A percentile compares a stretch with the other conserved stretches of the same genome.
phyloP scores from a whole-genome alignment of 192 early-diverging fungal genomes.

The Mortierella claussenii region DNA sequence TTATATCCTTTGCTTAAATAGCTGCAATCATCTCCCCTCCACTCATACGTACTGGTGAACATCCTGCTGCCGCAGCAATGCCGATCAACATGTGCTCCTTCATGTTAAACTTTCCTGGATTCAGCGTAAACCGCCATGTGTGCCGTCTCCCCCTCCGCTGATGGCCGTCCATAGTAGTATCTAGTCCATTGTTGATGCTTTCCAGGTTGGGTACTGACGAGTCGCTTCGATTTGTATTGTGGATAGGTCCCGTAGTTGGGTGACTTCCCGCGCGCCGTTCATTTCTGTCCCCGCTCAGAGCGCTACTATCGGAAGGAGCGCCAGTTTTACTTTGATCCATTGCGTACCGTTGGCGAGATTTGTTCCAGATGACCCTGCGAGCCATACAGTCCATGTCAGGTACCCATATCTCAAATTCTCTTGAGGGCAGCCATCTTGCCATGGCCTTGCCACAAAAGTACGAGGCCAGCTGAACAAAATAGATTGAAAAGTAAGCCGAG shows the following conservation, averaged over 20 bases:
- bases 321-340: constrained; percentile 6
- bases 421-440: constrained; percentile 34
- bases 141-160: neutral
- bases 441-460: constrained; percentile 52
- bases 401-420: constrained; percentile 34
- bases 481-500: constrained; percentile 38
- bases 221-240: constrained; percentile 6
- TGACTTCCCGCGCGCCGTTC: neutral
- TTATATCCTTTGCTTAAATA: too few relatives aligned
- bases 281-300: constrained; percentile 9
- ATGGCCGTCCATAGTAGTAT: neutral
- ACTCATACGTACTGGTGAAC: constrained; percentile 51
- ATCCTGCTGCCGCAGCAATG: constrained; percentile 64
- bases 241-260: constrained; percentile 12
- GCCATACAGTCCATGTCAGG: constrained; percentile 1
- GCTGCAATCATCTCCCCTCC: too few relatives aligned
- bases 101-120: constrained; percentile 65
- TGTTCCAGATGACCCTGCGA: too few relatives aligned
- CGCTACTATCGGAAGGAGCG: constrained; percentile 12
- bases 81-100: constrained; percentile 77
- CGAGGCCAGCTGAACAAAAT: constrained; percentile 54
- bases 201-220: constrained; percentile 6
- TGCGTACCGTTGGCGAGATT: neutral
- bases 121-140: constrained; percentile 36
- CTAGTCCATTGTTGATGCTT: too few relatives aligned